phyloP scores from a whole-genome alignment of 768 basidiomycete species.

The Candolleomyces efflorescens region DNA sequence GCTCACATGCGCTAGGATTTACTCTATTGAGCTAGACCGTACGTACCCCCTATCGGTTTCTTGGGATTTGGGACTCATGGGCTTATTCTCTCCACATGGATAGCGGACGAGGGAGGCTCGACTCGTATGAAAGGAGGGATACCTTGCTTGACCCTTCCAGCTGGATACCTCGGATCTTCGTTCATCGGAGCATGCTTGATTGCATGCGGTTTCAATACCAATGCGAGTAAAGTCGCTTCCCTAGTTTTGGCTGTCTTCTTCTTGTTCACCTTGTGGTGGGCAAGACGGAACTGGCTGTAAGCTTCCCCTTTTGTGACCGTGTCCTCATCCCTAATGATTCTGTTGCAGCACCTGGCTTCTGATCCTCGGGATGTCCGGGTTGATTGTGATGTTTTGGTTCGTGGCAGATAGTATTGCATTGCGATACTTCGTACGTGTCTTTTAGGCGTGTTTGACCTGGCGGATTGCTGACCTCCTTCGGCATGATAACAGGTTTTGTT shows the following conservation, averaged over 20 bases:
- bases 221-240: slow-evolving; percentile 82
- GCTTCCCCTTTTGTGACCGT: slow-evolving; percentile 19
- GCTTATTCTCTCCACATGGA: not conserved
- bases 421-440: slow-evolving; percentile 59
- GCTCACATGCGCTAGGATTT: slow-evolving; percentile 80
- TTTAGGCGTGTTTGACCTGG: not conserved
- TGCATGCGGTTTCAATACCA: slow-evolving; percentile 83
- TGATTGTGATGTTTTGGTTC: slow-evolving; percentile 85
- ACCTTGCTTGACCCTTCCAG: slow-evolving; percentile 72
- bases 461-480: not conserved
- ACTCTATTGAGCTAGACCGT: slow-evolving; percentile 88
- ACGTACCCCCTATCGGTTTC: slow-evolving; percentile 25
- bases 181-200: slow-evolving; percentile 87
- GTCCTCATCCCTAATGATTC: not conserved
- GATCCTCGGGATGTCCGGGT: slow-evolving; percentile 72
- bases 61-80: not conserved
- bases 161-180: slow-evolving; percentile 80
- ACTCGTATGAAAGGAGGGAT: slow-evolving; percentile 88
- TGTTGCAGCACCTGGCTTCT: slow-evolving; percentile 66
- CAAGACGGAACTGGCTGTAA: slow-evolving; percentile 68
- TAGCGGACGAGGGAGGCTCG: slow-evolving; percentile 85
- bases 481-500: slow-evolving; percentile 56
- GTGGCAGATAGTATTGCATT: slow-evolving; percentile 70
- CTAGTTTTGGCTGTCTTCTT: slow-evolving; percentile 83
- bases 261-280: slow-evolving; percentile 87